Conservation (phyloP, 1,284 basidiomycete genomes). For the Porodaedalea pini region DNA sequence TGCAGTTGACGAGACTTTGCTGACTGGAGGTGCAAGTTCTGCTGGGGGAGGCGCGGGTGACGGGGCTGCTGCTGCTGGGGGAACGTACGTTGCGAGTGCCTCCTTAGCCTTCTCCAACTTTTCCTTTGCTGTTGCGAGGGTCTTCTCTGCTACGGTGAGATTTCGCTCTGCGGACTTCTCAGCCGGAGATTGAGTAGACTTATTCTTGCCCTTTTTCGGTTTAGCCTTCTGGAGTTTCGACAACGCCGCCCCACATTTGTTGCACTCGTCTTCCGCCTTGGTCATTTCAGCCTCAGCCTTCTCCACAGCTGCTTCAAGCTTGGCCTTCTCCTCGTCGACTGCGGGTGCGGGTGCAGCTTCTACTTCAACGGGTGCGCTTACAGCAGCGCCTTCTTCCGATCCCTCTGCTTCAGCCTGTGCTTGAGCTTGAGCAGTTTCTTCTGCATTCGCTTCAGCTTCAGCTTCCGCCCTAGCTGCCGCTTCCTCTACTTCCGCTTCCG, state of each 20-base stretch:
- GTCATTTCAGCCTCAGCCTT: neutral
- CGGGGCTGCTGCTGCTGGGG: neutral
- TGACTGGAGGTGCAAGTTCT: slow-evolving; percentile 1
- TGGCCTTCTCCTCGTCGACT: slow-evolving; percentile 7
- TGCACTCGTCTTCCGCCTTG: slow-evolving; percentile 6
- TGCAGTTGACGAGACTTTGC: neutral
- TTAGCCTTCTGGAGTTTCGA: slow-evolving; percentile 5
- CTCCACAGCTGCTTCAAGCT: slow-evolving; percentile 4
- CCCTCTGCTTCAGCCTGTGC: neutral
- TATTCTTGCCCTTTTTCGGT: slow-evolving; percentile 5
- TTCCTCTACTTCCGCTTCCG: neutral
- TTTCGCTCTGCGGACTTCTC: slow-evolving; percentile 6
- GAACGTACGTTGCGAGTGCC: neutral
- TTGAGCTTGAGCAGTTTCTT: neutral
- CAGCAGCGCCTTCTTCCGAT: neutral
- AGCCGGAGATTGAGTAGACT: neutral
- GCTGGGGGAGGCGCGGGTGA: neutral
- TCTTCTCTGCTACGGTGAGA: neutral
- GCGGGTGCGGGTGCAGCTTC: slow-evolving; percentile 3
- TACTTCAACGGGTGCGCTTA: neutral
- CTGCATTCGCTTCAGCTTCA: neutral
- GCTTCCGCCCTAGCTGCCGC: neutral
- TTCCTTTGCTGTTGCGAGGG: neutral
- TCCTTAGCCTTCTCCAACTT: slow-evolving; percentile 6
- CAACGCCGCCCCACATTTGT: slow-evolving; percentile 8